Evolutionary conservation across 2,329 filamentous ascomycete genomes (phyloP).

Genomic region (Exophiala lecanii-corni): DNA sequence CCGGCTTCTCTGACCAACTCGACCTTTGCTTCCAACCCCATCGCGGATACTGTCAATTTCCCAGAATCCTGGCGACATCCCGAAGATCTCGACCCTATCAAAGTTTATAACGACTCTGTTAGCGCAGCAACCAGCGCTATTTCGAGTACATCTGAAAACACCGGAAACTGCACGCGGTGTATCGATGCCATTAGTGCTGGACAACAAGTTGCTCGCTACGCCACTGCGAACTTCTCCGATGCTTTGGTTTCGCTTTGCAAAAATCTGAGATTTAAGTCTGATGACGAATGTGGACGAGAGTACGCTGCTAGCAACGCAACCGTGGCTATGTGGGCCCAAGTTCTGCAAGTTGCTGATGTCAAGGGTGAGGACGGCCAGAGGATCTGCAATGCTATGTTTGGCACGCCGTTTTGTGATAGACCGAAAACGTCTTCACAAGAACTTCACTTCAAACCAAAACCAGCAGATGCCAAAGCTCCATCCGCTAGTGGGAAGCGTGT

Average conservation of each 20-base stretch:
- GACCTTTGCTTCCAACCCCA: too few relatives aligned
- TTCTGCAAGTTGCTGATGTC: neutral
- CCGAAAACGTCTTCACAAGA: neutral
- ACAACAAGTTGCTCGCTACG: neutral
- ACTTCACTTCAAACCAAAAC: neutral
- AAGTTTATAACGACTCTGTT: neutral
- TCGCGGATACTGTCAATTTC: neutral
- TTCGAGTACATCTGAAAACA: neutral
- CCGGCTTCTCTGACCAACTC: too few relatives aligned
- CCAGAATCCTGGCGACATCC: neutral
- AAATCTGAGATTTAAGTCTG: neutral
- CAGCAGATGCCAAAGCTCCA: neutral
- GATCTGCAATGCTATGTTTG: constrained; percentile 1
- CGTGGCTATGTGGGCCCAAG: neutral
- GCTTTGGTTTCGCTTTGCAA: neutral
- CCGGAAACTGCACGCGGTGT: neutral
- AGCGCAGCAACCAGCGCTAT: neutral
- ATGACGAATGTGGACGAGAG: neutral
- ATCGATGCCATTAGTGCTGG: neutral
- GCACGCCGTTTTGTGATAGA: neutral
- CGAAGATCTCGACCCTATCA: neutral
- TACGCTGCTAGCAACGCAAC: neutral
- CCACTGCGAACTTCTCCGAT: neutral
- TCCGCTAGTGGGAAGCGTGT: neutral
- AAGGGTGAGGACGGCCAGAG: neutral